Evolutionary conservation across 805 yeast genomes (phyloP).

Genomic region (Ogataea minuta): DNA sequence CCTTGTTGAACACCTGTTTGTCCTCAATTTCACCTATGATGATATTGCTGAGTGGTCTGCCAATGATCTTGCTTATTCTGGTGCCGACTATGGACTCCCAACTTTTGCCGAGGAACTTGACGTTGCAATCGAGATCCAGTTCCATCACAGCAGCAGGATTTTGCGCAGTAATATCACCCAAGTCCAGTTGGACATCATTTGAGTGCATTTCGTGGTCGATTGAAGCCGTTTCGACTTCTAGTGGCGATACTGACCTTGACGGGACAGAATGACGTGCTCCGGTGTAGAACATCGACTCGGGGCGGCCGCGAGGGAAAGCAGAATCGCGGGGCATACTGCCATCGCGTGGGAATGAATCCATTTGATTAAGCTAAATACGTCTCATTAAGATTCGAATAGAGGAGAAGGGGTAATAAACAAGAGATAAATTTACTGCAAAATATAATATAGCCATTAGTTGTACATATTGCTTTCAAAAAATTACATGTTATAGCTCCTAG

Average conservation of each 20-base stretch:
- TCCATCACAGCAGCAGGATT: slow-evolving; percentile 82
- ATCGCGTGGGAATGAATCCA: slow-evolving; percentile 1
- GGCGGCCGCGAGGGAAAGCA: slow-evolving; percentile 3
- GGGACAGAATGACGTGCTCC: slow-evolving; percentile 10
- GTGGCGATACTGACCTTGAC: slow-evolving; percentile 24
- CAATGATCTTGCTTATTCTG: slow-evolving; percentile 48
- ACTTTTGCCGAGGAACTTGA: slow-evolving; percentile 68
- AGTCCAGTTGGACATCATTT: slow-evolving; percentile 35
- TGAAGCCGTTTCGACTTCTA: slow-evolving; percentile 15
- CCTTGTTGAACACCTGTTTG: slow-evolving; percentile 62
- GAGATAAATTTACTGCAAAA: neutral
- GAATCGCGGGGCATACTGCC: neutral
- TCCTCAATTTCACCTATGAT: slow-evolving; percentile 67
- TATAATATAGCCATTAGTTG: neutral
- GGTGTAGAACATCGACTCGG: slow-evolving; percentile 10
- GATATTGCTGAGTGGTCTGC: slow-evolving; percentile 58
- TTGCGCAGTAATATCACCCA: slow-evolving; percentile 60
- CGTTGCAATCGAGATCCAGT: slow-evolving; percentile 72
- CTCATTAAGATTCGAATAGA: neutral
- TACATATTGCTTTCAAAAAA: neutral
- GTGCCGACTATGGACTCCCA: slow-evolving; percentile 84
- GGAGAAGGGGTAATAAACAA: slow-evolving; percentile 1
- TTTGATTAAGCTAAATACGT: neutral
- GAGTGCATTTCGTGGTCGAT: slow-evolving; percentile 14
- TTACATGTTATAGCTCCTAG: slow-evolving; percentile 2